phyloP scores from a whole-genome alignment of 768 basidiomycete species.

The Dendrothele bispora region DNA sequence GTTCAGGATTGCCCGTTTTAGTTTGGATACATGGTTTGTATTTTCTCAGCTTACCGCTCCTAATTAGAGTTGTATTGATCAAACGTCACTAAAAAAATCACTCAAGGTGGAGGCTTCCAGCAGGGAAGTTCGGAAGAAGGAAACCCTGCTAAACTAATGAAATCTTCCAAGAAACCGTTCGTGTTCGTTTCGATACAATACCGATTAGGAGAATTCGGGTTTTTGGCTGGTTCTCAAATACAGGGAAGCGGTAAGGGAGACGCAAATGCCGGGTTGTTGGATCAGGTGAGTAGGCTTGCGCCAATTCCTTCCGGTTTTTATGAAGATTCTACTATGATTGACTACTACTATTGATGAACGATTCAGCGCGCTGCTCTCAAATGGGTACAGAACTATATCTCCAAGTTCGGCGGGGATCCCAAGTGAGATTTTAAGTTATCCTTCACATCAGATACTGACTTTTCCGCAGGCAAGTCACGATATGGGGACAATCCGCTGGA shows the following conservation, averaged over 20 bases:
- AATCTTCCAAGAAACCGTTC: conserved; percentile 29
- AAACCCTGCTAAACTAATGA: conserved; percentile 31
- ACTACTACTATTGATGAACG: no score
- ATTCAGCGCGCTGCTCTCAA: conserved; percentile 9
- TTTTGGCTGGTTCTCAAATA: conserved; percentile 28
- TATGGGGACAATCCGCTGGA: conserved; percentile 16
- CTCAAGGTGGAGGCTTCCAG: conserved; percentile 45
- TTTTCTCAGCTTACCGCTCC: no score
- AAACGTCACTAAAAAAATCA: no score
- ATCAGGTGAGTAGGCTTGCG: conserved; percentile 33
- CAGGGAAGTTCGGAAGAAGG: conserved; percentile 29
- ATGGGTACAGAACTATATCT: conserved; percentile 5
- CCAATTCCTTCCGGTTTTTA: neutral
- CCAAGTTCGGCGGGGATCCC: neutral
- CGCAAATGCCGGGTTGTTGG: conserved; percentile 39
- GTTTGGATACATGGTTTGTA: conserved; percentile 42
- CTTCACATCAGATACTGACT: no score
- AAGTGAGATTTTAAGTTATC: neutral
- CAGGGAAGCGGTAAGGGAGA: conserved; percentile 23
- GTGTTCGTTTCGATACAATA: conserved; percentile 44
- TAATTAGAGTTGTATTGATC: no score
- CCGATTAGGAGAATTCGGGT: conserved; percentile 41
- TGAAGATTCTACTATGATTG: neutral
- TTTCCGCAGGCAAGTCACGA: conserved; percentile 10
- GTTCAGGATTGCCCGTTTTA: conserved; percentile 27